Evolutionary conservation across 2,329 filamentous ascomycete species (phyloP).

Genomic region (Colletotrichum limetticola): DNA sequence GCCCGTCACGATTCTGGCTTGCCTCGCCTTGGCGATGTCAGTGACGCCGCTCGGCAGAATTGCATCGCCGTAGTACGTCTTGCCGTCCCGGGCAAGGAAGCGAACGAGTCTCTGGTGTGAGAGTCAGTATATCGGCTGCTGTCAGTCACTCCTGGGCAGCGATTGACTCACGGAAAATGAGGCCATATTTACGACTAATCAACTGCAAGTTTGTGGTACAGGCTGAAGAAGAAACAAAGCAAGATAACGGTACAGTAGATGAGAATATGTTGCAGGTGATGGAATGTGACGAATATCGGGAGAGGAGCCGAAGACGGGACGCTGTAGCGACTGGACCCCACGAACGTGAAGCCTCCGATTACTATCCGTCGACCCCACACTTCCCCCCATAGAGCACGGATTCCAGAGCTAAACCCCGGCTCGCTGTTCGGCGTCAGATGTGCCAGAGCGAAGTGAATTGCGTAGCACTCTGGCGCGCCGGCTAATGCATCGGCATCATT

Average conservation of each 20-base stretch:
- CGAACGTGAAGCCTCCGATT: conserved; percentile 9
- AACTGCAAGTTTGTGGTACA: neutral
- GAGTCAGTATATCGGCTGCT: conserved; percentile 5
- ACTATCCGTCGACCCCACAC: conserved; percentile 20
- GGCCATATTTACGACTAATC: neutral
- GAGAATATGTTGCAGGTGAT: neutral
- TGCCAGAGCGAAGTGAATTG: neutral
- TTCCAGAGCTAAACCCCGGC: neutral
- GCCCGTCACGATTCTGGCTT: conserved; percentile 72
- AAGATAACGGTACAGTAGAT: neutral
- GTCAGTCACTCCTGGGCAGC: neutral
- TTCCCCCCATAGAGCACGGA: neutral
- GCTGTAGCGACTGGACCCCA: neutral
- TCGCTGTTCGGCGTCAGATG: conserved; percentile 1
- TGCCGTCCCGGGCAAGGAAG: conserved; percentile 77
- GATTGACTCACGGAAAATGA: conserved; percentile 56
- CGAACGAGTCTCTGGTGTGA: conserved; percentile 72
- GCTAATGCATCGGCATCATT: conserved; percentile 19
- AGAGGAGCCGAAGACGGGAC: neutral
- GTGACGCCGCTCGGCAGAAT: conserved; percentile 70
- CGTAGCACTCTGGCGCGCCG: neutral
- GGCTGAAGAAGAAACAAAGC: too few relatives aligned
- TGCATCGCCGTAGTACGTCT: conserved; percentile 79
- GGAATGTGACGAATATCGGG: conserved; percentile 8
- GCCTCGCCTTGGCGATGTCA: conserved; percentile 69